Conservation (phyloP, 23 red algal genomes). For the Rhodosorus marinus region DNA sequence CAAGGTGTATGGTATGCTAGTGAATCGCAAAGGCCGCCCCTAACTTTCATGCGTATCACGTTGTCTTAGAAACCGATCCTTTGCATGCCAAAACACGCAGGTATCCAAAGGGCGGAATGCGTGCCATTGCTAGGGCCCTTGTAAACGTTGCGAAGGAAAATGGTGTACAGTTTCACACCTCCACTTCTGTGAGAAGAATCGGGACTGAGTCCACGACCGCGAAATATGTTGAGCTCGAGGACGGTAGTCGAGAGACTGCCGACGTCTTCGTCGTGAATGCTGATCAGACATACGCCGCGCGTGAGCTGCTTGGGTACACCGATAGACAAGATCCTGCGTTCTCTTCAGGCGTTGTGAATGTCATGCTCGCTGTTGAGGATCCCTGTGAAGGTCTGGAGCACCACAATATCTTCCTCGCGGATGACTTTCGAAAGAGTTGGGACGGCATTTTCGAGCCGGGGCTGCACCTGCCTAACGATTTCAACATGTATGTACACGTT, state of each 20-base stretch:
- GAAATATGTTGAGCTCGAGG: background rate
- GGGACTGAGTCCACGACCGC: background rate
- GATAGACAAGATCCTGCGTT: background rate
- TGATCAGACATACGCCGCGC: background rate
- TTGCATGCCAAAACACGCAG: too few relatives aligned
- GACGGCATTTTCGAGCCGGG: background rate
- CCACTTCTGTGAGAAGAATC: background rate
- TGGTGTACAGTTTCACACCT: background rate
- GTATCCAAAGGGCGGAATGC: background rate
- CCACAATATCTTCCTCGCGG: conserved; percentile 1
- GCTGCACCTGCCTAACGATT: background rate
- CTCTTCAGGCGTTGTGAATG: background rate
- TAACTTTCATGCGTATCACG: too few relatives aligned
- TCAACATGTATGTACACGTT: conserved; percentile 1
- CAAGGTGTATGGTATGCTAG: background rate
- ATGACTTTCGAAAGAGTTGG: background rate
- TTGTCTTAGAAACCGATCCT: too few relatives aligned
- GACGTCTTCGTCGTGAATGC: background rate
- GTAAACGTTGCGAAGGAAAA: background rate
- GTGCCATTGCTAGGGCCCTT: background rate
- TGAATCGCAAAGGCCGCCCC: too few relatives aligned
- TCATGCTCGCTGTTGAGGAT: background rate
- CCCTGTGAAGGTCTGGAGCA: background rate
- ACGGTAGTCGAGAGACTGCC: background rate
- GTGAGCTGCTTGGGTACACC: too few relatives aligned